phyloP scores from a whole-genome alignment of 768 basidiomycete genomes.

The Exidia glandulosa region DNA sequence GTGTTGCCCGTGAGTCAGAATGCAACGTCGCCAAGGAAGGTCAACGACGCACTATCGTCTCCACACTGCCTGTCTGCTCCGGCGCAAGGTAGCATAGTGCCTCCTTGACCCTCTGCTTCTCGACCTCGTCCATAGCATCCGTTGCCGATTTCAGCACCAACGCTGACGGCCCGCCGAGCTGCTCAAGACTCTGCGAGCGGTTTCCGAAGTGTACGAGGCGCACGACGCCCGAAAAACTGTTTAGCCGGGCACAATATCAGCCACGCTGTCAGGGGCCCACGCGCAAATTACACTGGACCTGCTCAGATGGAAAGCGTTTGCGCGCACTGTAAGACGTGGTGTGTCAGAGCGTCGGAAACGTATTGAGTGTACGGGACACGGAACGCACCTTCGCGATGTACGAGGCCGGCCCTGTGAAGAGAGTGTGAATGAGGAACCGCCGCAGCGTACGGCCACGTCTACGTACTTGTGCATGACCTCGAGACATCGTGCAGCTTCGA shows the following conservation, averaged over 20 bases:
- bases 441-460: background rate
- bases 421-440: conserved; percentile 3
- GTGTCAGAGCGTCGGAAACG: background rate
- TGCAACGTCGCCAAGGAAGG: too few species aligned
- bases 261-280: too few species aligned
- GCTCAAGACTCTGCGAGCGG: conserved; percentile 59
- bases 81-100: conserved; percentile 66
- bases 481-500: conserved; percentile 62
- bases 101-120: conserved; percentile 64
- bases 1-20: too few species aligned
- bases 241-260: too few species aligned
- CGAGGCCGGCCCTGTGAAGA: conserved; percentile 41
- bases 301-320: conserved; percentile 58
- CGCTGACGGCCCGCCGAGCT: conserved; percentile 58
- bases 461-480: conserved; percentile 52
- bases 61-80: conserved; percentile 65
- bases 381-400: conserved; percentile 56
- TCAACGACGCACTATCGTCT: conserved; percentile 34
- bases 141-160: conserved; percentile 44
- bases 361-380: background rate
- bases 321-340: conserved; percentile 36
- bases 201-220: conserved; percentile 68
- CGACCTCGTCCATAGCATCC: conserved; percentile 40
- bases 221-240: conserved; percentile 52
- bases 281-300: too few species aligned